phyloP scores from a whole-genome alignment of 768 basidiomycete species.

The Leccinum longicurvipes region DNA sequence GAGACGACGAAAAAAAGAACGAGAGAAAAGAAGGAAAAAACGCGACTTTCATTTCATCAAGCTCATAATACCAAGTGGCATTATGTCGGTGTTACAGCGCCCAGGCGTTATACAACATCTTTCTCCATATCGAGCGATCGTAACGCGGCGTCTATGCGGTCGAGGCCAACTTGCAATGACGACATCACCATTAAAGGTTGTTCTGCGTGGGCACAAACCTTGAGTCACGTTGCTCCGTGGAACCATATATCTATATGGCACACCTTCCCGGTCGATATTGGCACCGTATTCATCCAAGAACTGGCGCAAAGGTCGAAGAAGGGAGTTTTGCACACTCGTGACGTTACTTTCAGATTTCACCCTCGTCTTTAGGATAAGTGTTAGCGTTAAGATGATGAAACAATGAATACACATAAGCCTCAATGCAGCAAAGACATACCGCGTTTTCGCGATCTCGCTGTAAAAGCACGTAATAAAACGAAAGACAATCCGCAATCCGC shows the following conservation, averaged over 20 bases:
- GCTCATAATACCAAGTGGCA: neutral
- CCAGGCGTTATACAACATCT: neutral
- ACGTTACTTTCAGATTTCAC: conserved; percentile 45
- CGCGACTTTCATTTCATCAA: conserved; percentile 14
- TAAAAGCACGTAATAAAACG: conserved; percentile 65
- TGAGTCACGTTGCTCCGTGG: neutral
- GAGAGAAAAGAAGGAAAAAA: neutral
- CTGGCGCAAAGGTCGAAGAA: conserved; percentile 44
- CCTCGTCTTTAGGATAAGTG: conserved; percentile 41
- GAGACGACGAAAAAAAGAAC: neutral
- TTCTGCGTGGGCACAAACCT: conserved; percentile 12
- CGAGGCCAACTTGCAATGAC: conserved; percentile 48
- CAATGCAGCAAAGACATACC: conserved; percentile 33
- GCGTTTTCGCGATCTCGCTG: conserved; percentile 54
- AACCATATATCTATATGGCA: neutral
- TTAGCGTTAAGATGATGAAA: neutral
- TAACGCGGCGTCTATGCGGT: conserved; percentile 46
- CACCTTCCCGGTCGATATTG: conserved; percentile 27
- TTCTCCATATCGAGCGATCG: conserved; percentile 7
- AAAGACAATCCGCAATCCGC: conserved; percentile 62
- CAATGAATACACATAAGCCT: neutral
- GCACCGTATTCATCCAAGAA: conserved; percentile 34
- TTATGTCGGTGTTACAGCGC: neutral
- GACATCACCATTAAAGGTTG: conserved; percentile 27
- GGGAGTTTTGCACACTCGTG: conserved; percentile 40